A percentile compares a stretch with the other conserved stretches of the same genome.
phyloP scores from a whole-genome alignment of 495 filamentous ascomycete genomes.

The Penicillium silybi region DNA sequence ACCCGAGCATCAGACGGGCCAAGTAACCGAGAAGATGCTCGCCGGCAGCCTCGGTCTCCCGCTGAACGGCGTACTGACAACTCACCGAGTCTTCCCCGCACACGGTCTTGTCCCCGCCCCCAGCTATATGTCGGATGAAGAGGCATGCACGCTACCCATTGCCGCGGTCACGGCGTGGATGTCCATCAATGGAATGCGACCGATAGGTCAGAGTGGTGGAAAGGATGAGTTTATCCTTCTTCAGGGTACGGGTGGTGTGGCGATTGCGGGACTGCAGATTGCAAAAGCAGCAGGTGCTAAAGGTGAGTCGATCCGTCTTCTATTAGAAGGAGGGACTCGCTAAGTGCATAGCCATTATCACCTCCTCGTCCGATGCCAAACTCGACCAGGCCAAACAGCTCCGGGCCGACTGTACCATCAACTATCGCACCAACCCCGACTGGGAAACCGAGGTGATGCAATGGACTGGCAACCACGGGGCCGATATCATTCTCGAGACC shows the following conservation, averaged over 20 bases:
- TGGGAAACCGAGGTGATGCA: constrained; percentile 68
- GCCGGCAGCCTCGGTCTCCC: constrained; percentile 60
- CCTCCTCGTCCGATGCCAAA: constrained; percentile 68
- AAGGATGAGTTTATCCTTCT: constrained; percentile 66
- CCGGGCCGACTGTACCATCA: constrained; percentile 55
- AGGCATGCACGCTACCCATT: constrained; percentile 65
- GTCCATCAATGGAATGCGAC: constrained; percentile 64
- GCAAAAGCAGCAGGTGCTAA: constrained; percentile 74
- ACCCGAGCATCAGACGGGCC: constrained; percentile 64
- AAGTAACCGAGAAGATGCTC: constrained; percentile 44
- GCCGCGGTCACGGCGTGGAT: constrained; percentile 81
- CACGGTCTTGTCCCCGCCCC: constrained; percentile 63
- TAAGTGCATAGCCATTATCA: constrained; percentile 57
- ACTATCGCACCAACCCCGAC: constrained; percentile 62
- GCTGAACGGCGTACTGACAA: constrained; percentile 62
- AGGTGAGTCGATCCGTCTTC: constrained; percentile 24
- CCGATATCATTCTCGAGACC: constrained; percentile 67
- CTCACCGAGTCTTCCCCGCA: constrained; percentile 66
- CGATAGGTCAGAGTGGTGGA: constrained; percentile 53
- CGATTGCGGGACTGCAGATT: constrained; percentile 73
- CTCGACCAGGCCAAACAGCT: constrained; percentile 56
- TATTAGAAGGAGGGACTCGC: constrained; percentile 49
- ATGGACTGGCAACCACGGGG: constrained; percentile 55
- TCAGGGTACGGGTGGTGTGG: constrained; percentile 78
- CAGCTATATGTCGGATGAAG: constrained; percentile 53